Conservation (phyloP, 1,139 yeast genomes). For the Saccharomyces hybrid region DNA sequence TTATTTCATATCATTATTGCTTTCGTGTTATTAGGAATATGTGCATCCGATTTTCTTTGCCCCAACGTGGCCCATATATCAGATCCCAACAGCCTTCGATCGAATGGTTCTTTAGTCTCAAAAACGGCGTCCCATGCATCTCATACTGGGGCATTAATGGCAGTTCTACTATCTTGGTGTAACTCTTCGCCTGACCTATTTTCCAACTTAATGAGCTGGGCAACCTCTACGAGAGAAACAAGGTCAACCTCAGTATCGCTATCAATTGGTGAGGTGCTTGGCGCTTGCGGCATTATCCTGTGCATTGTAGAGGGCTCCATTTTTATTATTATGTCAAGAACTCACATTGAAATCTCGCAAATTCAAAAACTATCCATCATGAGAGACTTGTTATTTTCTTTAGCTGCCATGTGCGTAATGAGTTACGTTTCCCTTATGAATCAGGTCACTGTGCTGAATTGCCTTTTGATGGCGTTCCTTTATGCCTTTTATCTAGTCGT, state of each 20-base stretch:
- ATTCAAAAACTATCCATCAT: conserved; percentile 18
- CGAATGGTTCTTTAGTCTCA: not conserved
- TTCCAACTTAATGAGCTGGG: conserved; percentile 48
- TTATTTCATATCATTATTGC: conserved; percentile 19
- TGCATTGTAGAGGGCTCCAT: conserved; percentile 31
- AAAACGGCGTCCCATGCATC: conserved; percentile 3
- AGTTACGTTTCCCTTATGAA: conserved; percentile 21
- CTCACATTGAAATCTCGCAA: conserved; percentile 14
- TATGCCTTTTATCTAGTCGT: conserved; percentile 20
- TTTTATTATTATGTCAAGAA: conserved; percentile 24
- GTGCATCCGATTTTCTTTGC: conserved; percentile 31
- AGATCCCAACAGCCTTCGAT: conserved; percentile 13
- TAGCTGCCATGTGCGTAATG: conserved; percentile 21
- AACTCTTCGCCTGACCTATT: conserved; percentile 90
- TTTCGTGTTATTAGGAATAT: conserved; percentile 27
- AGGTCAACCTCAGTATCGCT: conserved; percentile 47
- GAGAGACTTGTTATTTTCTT: conserved; percentile 24
- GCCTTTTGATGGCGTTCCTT: conserved; percentile 22
- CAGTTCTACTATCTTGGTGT: conserved; percentile 70
- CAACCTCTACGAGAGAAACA: conserved; percentile 52
- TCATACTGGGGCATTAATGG: conserved; percentile 23
- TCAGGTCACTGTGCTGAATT: conserved; percentile 23
- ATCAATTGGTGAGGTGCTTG: conserved; percentile 73
- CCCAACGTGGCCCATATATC: conserved; percentile 28
- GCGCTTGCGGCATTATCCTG: conserved; percentile 32